Percentiles rank a stretch among this genome's conserved stretches.
Evolutionary conservation across 208 protist species (phyloP).

Genomic region (Acanthamoeba royreba): DNA sequence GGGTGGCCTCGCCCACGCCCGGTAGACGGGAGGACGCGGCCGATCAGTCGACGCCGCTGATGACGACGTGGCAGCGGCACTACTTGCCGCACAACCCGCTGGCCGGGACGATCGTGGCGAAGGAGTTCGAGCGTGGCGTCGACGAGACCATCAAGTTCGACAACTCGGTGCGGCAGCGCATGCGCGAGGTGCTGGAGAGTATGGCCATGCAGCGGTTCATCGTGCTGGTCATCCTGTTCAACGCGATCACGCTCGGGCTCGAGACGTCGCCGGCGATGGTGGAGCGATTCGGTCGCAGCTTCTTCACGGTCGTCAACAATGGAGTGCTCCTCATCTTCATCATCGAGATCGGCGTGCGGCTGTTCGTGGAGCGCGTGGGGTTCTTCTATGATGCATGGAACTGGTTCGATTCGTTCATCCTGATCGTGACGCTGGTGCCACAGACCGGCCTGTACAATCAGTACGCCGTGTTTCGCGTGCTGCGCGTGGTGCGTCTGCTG

Average conservation of each 20-base stretch:
- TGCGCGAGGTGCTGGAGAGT: neutral
- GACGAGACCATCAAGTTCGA: neutral
- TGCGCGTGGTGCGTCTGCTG: neutral
- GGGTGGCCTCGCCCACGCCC: neutral
- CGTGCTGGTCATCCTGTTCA: neutral
- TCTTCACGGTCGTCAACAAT: neutral
- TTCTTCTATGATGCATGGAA: neutral
- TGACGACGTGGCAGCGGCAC: neutral
- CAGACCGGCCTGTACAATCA: constrained; percentile 1
- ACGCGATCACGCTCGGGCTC: neutral
- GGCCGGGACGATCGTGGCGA: neutral
- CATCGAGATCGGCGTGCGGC: neutral
- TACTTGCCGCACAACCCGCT: neutral
- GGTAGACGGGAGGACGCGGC: neutral
- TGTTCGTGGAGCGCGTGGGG: neutral
- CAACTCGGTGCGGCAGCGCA: neutral
- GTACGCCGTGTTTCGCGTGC: neutral
- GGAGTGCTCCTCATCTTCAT: neutral
- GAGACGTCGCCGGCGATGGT: neutral
- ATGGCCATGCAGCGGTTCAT: neutral
- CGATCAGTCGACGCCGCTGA: neutral
- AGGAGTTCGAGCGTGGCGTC: neutral
- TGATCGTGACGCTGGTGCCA: neutral
- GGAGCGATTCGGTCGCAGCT: neutral
- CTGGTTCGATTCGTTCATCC: neutral